Evolutionary conservation across 441 rosid genomes (phyloP).

Genomic region (Adansonia gregorii): DNA sequence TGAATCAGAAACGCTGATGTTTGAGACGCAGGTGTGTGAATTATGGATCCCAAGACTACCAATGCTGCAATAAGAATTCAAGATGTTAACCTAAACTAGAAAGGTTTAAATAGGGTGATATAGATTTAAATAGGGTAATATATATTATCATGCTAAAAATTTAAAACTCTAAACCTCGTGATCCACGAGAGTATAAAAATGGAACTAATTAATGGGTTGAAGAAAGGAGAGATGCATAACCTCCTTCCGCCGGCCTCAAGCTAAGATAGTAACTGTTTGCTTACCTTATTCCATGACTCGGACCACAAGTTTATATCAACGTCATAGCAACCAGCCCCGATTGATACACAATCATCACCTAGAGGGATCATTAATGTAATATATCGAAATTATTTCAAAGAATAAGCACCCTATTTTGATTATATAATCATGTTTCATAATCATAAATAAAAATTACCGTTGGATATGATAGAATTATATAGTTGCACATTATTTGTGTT

Average conservation of each 20-base stretch:
- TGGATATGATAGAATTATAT: slow-evolving; percentile 58
- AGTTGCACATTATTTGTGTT: slow-evolving; percentile 64
- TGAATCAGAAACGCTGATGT: slow-evolving; percentile 66
- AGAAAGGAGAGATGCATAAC: neutral
- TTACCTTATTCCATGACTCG: slow-evolving; percentile 85
- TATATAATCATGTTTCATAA: neutral
- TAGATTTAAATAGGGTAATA: too few relatives aligned
- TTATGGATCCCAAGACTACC: slow-evolving; percentile 81
- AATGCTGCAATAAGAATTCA: slow-evolving; percentile 51
- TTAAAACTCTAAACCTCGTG: neutral
- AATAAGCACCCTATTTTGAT: neutral
- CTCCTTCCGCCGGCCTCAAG: slow-evolving; percentile 13
- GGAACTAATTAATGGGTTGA: slow-evolving; percentile 3
- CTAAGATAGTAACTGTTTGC: neutral
- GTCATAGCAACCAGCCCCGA: slow-evolving; percentile 67
- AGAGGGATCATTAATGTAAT: neutral
- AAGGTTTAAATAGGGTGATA: neutral
- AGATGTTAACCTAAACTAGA: neutral
- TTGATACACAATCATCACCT: slow-evolving; percentile 62
- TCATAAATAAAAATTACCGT: slow-evolving; percentile 39
- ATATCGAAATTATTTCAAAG: neutral
- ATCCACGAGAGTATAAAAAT: neutral
- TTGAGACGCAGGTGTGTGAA: slow-evolving; percentile 71
- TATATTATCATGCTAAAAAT: too few relatives aligned
- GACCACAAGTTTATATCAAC: slow-evolving; percentile 82